These are phyloP conservation scores for Verticillium nonalfalfae DNA, from an alignment of 2,329 filamentous ascomycete genomes.

Conservation along the genomic window DNA sequence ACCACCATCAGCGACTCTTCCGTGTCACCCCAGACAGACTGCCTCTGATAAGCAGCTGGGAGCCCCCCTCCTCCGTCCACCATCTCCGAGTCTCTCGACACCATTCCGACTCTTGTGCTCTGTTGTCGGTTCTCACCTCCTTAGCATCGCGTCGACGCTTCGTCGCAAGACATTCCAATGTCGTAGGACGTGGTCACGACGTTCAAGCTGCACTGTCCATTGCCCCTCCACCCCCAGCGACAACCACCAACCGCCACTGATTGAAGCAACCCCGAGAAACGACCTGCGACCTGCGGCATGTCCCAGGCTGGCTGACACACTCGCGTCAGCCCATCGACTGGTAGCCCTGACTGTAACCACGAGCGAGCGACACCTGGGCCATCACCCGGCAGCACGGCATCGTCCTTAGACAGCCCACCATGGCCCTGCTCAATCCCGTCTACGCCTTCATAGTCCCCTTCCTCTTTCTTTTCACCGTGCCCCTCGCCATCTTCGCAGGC, in stretches of 20 bases:
- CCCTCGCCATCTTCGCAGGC: constrained; percentile 55
- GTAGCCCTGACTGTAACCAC: neutral
- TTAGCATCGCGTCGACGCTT: neutral
- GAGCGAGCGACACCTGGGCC: neutral
- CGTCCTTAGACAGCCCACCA: constrained; percentile 17
- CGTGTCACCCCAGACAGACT: neutral
- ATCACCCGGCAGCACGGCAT: neutral
- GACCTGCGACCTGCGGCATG: neutral
- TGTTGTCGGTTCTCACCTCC: neutral
- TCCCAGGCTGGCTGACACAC: neutral
- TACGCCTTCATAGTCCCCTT: constrained; percentile 55
- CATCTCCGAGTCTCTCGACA: neutral
- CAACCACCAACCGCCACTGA: neutral
- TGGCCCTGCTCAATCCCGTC: constrained; percentile 48
- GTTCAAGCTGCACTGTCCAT: neutral
- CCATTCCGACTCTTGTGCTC: neutral
- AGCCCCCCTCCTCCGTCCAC: neutral
- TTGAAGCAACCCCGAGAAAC: neutral
- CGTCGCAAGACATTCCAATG: neutral
- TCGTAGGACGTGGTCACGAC: neutral
- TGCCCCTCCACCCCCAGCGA: neutral
- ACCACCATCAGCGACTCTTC: neutral
- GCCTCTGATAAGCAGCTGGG: neutral
- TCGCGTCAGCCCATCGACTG: neutral
- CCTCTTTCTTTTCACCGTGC: constrained; percentile 55